Evolutionary conservation across 805 yeast genomes (phyloP), one percentile per base, ranked within the genome.

Genomic region (Kluyveromyces siamensis): DNA sequence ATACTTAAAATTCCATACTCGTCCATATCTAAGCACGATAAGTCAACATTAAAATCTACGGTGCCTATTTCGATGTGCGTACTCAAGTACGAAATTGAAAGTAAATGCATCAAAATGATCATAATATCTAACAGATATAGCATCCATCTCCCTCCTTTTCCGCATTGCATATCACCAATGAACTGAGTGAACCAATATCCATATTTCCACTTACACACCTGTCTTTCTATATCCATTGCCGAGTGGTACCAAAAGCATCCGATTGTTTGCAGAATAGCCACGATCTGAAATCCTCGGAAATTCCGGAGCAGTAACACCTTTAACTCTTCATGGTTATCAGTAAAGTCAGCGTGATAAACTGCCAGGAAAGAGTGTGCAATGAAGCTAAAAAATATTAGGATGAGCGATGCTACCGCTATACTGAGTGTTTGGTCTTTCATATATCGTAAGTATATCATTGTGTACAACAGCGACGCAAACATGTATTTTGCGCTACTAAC

Each of bases 361-460:
- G n/a, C 17, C 45, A 43, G 27, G 25, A 43, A 33, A 16, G 45
- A 43, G n/a, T 43, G 45, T 14, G 39, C 13, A 4, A 43, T 6
- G 45, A 33, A 35, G 38, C 38, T 43, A 25, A 43, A 43, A 6
- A 43, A 30, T 21, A 43, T 35, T 14, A 43, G 27, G 6, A 43
- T 43, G 13, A 43, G 16, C 16, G 60, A 51, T 21, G 52, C 47
- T 17, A 51, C 25, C 13, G 56, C 59, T 41, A 58, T 45, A 45
- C 51, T 11, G 8, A 56, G 37, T 16, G 60, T 56, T 30, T 56
- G 55, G 46, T 59, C 61, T 48, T 52, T 55, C 35, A 55, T 49
- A 40, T 50, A 59, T 21, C 63, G 53, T 37, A 59, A 36, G 39
- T 48, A 59, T 37, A 57, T 55, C 21, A 53, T 41, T 18, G 51